These are phyloP conservation scores for Populus alba DNA, from an alignment of 345 rosid species.

Conservation along the genomic window DNA sequence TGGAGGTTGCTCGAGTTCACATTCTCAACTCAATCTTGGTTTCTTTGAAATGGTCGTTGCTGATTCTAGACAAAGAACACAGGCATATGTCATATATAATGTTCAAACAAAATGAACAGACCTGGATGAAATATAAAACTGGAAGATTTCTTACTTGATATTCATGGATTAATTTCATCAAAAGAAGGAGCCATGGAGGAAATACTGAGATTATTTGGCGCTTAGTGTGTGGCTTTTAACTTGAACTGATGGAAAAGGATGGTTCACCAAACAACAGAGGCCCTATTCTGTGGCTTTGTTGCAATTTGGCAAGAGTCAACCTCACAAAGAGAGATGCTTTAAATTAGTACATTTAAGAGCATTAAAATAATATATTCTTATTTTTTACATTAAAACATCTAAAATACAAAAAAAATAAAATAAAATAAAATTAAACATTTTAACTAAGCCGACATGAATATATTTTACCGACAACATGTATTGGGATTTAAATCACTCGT, in stretches of 20 bases:
- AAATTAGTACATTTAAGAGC: not conserved
- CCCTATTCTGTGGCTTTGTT: not conserved
- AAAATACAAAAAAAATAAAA: too few relatives aligned
- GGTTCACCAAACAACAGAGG: not conserved
- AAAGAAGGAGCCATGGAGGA: too few relatives aligned
- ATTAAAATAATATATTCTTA: too few relatives aligned
- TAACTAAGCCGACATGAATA: not conserved
- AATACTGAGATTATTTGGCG: not conserved
- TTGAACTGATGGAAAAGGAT: not conserved
- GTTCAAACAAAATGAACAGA: too few relatives aligned
- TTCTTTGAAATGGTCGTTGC: not conserved
- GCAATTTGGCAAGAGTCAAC: not conserved
- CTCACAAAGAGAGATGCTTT: not conserved
- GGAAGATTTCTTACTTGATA: too few relatives aligned
- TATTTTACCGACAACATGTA: not conserved
- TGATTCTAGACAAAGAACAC: not conserved
- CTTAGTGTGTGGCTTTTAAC: not conserved
- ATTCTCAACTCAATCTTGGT: not conserved
- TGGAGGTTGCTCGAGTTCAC: too few relatives aligned
- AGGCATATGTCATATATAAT: not conserved
- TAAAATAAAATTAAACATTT: too few relatives aligned
- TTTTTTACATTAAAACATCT: too few relatives aligned
- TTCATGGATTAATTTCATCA: too few relatives aligned
- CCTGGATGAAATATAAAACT: too few relatives aligned
- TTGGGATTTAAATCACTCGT: not conserved